phyloP scores from a whole-genome alignment of 192 early-diverging fungal genomes.

The Fimicolochytrium jonesii region DNA sequence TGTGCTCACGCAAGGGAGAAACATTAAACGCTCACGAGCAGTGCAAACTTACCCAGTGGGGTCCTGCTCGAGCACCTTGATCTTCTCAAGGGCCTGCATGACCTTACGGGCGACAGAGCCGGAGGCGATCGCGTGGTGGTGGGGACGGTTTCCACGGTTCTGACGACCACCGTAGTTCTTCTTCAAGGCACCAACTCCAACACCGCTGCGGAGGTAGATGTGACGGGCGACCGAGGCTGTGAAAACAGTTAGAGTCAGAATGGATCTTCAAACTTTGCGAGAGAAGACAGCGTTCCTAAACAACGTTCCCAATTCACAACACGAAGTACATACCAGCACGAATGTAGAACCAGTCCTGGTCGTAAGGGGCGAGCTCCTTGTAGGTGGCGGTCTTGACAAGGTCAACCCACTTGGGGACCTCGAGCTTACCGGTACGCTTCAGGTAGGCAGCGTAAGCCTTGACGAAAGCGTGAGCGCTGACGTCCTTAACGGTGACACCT shows the following conservation, averaged over 20 bases:
- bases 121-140: conserved; percentile 80
- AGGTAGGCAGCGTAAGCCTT: conserved; percentile 98
- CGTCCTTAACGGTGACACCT: conserved; percentile 96
- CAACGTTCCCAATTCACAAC: too few species aligned
- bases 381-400: conserved; percentile 94
- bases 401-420: conserved; percentile 99
- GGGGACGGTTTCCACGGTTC: conserved; percentile 92
- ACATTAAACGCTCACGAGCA: too few species aligned
- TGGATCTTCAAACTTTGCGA: too few species aligned
- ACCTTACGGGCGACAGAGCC: conserved; percentile 94
- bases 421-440: conserved; percentile 97
- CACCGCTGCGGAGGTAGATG: conserved; percentile 92
- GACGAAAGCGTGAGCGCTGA: conserved; percentile 91
- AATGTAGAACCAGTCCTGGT: conserved; percentile 99
- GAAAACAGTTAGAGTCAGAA: neutral
- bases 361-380: conserved; percentile 98
- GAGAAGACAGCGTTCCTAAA: too few species aligned
- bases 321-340: conserved; percentile 65
- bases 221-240: conserved; percentile 69
- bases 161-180: conserved; percentile 90
- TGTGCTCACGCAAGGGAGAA: too few species aligned
- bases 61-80: conserved; percentile 94
- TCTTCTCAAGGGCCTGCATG: conserved; percentile 97
- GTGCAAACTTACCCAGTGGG: conserved; percentile 72
- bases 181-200: conserved; percentile 91